Conservation (phyloP, 352 stramenopile genomes). For the Globisporangium paddicum region DNA sequence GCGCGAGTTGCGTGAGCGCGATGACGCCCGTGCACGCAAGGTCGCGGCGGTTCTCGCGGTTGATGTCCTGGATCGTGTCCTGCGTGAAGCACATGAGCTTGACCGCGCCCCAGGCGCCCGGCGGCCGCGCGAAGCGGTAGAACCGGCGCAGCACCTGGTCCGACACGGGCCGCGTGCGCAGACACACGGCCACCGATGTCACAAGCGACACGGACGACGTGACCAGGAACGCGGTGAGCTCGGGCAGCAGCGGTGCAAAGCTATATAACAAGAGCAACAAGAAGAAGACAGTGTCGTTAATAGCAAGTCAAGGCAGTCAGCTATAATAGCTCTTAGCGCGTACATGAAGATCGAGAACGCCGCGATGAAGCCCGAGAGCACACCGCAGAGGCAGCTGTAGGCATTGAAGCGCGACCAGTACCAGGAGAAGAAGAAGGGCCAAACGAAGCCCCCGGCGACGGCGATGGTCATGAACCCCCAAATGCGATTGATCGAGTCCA, state of each 20-base stretch:
- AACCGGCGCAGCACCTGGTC: conserved; percentile 57
- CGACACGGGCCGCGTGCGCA: conserved; percentile 32
- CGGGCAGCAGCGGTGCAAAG: conserved; percentile 43
- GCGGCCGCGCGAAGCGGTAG: conserved; percentile 63
- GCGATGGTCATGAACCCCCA: conserved; percentile 82
- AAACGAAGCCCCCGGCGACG: conserved; percentile 59
- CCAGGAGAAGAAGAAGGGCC: conserved; percentile 78
- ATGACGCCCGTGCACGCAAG: conserved; percentile 63
- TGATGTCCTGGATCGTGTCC: conserved; percentile 41
- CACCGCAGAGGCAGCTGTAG: conserved; percentile 46
- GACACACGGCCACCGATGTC: conserved; percentile 35
- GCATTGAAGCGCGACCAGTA: conserved; percentile 80
- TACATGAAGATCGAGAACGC: conserved; percentile 67
- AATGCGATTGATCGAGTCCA: conserved; percentile 74
- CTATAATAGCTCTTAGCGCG: conserved; percentile 6
- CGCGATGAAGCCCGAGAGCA: conserved; percentile 47
- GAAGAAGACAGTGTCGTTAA: background rate
- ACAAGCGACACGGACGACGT: conserved; percentile 51
- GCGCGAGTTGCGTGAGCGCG: conserved; percentile 43
- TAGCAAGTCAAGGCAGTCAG: background rate
- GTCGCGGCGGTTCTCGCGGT: conserved; percentile 58
- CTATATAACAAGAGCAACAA: too few species aligned
- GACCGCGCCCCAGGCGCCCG: conserved; percentile 44
- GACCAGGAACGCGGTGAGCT: conserved; percentile 52
- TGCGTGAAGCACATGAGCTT: conserved; percentile 65